Evolutionary conservation across 495 filamentous ascomycete genomes (phyloP).

Genomic region (Penicillium egyptiacum): DNA sequence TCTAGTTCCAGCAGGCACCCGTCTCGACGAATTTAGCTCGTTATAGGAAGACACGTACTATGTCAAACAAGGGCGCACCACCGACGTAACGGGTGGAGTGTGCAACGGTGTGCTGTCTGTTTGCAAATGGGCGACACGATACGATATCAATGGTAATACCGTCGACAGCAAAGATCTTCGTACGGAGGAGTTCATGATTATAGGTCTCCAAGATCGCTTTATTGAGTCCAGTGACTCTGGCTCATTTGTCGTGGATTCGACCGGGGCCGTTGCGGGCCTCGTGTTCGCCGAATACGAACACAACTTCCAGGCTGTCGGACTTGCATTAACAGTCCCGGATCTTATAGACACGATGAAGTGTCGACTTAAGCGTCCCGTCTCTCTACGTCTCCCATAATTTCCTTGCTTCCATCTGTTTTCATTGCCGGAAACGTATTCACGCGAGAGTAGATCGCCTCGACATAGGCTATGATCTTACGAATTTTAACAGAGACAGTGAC

Average conservation of each 20-base stretch:
- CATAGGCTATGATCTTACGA: not conserved
- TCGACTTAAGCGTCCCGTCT: too few relatives aligned
- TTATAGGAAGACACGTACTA: not conserved
- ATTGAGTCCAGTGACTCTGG: not conserved
- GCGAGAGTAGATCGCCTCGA: slow-evolving; percentile 57
- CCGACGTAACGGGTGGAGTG: not conserved
- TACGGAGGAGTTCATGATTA: not conserved
- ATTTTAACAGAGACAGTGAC: slow-evolving; percentile 50
- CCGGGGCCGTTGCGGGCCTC: not conserved
- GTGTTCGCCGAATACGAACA: too few relatives aligned
- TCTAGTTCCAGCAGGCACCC: too few relatives aligned
- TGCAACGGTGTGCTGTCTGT: not conserved
- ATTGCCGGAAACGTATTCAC: slow-evolving; percentile 90
- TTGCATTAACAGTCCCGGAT: too few relatives aligned
- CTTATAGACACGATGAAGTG: too few relatives aligned
- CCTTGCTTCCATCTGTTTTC: slow-evolving; percentile 45
- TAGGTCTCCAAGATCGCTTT: not conserved
- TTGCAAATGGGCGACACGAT: not conserved
- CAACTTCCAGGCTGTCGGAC: too few relatives aligned
- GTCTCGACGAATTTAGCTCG: not conserved
- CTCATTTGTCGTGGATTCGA: not conserved
- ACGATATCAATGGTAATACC: not conserved
- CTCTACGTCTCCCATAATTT: too few relatives aligned
- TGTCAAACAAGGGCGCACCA: not conserved
- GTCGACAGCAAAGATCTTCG: not conserved